A percentile compares a stretch with the other conserved stretches of the same genome.
These are phyloP conservation scores for Tephrocybe sp. DNA, from an alignment of 768 basidiomycete genomes.

Conservation along the genomic window DNA sequence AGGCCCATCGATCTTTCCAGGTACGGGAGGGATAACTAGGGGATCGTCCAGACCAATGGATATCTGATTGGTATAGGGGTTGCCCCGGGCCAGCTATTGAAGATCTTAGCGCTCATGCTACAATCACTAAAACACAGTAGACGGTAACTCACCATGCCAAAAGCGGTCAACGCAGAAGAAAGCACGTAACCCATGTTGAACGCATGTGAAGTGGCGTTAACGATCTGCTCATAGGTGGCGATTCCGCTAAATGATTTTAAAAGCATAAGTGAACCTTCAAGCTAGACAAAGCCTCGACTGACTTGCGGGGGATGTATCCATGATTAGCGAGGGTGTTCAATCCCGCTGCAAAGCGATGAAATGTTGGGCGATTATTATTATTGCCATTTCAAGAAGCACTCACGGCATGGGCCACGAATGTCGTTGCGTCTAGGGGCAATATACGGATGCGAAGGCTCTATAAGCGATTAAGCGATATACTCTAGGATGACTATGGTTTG, in stretches of 20 bases:
- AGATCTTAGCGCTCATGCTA: background rate
- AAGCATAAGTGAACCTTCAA: background rate
- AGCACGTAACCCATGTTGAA: constrained; percentile 17
- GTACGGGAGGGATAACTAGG: constrained; percentile 9
- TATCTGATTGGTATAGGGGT: constrained; percentile 9
- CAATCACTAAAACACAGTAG: background rate
- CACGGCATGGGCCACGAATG: constrained; percentile 16
- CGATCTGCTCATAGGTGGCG: constrained; percentile 15
- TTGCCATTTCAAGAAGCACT: background rate
- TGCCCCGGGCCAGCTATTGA: constrained; percentile 10
- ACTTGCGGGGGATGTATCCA: constrained; percentile 17
- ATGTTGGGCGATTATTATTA: too few species aligned
- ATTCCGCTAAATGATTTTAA: constrained; percentile 4
- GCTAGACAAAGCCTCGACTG: background rate
- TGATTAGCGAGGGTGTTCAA: constrained; percentile 16
- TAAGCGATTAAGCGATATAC: background rate
- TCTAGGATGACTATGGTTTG: background rate
- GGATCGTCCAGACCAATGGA: constrained; percentile 11
- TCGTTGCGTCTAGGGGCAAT: constrained; percentile 5
- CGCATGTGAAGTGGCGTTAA: constrained; percentile 6
- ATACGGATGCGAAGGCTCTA: constrained; percentile 12
- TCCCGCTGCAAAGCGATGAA: constrained; percentile 6
- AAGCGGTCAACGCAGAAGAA: constrained; percentile 11
- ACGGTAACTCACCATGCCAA: constrained; percentile 9
- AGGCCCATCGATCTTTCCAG: constrained; percentile 11